A percentile compares a stretch with the other conserved stretches of the same genome.
Evolutionary conservation across 2,329 filamentous ascomycete genomes (phyloP).

Genomic region (Clonostachys sp.): DNA sequence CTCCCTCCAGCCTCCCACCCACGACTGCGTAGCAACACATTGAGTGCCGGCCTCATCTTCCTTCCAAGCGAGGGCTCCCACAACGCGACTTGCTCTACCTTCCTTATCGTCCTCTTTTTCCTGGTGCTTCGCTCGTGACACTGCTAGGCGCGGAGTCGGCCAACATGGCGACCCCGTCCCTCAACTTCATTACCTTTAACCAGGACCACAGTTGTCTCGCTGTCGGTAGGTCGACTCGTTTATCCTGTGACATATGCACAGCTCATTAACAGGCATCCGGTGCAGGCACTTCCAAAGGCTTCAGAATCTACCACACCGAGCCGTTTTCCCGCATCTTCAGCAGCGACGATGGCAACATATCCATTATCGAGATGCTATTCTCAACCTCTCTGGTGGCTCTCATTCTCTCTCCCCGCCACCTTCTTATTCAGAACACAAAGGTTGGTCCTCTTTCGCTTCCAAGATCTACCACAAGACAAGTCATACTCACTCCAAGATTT

Average conservation of each 20-base stretch:
- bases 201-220: conserved; percentile 97
- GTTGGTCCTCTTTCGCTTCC: conserved; percentile 38
- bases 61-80: not conserved
- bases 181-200: conserved; percentile 99
- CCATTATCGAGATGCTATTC: conserved; percentile 97
- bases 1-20: not conserved
- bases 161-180: conserved; percentile 63
- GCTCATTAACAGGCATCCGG: not conserved
- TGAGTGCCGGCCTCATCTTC: too few relatives aligned
- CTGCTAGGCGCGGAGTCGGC: not conserved
- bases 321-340: conserved; percentile 94
- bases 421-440: conserved; percentile 98
- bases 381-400: conserved; percentile 94
- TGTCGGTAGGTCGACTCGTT: conserved; percentile 60
- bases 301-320: conserved; percentile 94
- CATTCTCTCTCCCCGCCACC: conserved; percentile 82
- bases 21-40: not conserved
- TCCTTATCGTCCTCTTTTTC: conserved; percentile 1
- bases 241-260: not conserved
- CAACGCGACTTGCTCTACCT: not conserved
- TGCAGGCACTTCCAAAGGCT: conserved; percentile 83
- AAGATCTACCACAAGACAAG: not conserved
- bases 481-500: not conserved
- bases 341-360: conserved; percentile 90
- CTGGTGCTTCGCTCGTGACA: not conserved